A percentile compares a stretch with the other conserved stretches of the same genome.
These are phyloP conservation scores for Grammothele lineata DNA, from an alignment of 768 basidiomycete genomes.

Conservation along the genomic window DNA sequence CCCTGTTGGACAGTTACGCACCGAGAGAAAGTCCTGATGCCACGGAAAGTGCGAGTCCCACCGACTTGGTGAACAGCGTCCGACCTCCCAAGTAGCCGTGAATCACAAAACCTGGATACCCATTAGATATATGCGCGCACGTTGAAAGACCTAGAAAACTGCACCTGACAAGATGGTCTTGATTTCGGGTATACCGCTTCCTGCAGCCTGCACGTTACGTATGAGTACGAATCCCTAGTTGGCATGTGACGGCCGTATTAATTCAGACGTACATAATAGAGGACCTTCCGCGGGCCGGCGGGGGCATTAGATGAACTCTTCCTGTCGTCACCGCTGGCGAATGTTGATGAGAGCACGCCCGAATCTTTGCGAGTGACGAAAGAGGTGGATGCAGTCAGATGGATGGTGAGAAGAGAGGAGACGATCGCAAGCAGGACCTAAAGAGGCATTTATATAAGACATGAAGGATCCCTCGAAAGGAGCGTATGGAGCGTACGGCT, in stretches of 20 bases:
- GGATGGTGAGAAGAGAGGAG: constrained; percentile 79
- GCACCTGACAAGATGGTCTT: constrained; percentile 88
- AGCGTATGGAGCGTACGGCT: constrained; percentile 55
- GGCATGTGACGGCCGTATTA: neutral
- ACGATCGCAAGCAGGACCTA: constrained; percentile 70
- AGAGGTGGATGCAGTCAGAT: constrained; percentile 83
- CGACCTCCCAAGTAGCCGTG: constrained; percentile 94
- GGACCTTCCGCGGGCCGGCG: constrained; percentile 51
- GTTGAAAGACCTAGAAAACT: too few species aligned
- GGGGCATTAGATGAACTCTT: constrained; percentile 19
- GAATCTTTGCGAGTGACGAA: constrained; percentile 90
- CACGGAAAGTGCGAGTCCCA: constrained; percentile 87
- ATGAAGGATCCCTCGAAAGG: neutral
- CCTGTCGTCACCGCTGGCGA: constrained; percentile 24
- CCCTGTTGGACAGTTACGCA: constrained; percentile 18
- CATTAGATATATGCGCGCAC: constrained; percentile 7
- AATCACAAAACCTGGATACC: constrained; percentile 78
- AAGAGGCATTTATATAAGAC: neutral
- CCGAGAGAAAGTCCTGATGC: constrained; percentile 90
- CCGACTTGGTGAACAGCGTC: constrained; percentile 83
- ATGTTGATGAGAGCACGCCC: constrained; percentile 52
- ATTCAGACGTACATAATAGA: constrained; percentile 70
- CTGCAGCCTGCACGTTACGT: constrained; percentile 63
- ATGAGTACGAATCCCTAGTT: neutral
- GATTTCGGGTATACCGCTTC: constrained; percentile 95